Conservation (phyloP, 1,284 basidiomycete genomes). For the Tremellales sp. region DNA sequence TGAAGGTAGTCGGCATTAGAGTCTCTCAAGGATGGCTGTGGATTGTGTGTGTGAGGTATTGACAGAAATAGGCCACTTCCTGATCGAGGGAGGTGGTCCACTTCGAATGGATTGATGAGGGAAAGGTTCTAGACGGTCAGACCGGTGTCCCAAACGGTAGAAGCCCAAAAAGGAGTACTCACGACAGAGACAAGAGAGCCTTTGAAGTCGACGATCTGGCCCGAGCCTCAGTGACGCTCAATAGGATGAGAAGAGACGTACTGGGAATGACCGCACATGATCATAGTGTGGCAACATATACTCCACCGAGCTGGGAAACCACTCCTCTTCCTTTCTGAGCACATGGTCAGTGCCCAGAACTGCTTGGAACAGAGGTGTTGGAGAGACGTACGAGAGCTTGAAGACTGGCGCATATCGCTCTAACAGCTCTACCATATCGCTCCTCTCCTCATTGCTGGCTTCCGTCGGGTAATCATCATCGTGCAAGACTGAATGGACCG, state of each 20-base stretch:
- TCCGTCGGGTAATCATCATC: too few species aligned
- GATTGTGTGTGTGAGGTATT: constrained; percentile 31
- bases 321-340: too few species aligned
- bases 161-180: not conserved
- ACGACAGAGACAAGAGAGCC: constrained; percentile 7
- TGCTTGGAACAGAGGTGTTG: not conserved
- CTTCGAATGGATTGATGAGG: constrained; percentile 13
- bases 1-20: constrained; percentile 30
- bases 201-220: constrained; percentile 16
- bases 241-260: not conserved
- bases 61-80: constrained; percentile 24
- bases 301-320: constrained; percentile 39
- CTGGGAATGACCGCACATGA: constrained; percentile 14
- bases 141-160: too few species aligned
- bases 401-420: constrained; percentile 39
- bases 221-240: not conserved
- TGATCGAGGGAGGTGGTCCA: constrained; percentile 18
- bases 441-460: not conserved
- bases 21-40: constrained; percentile 31
- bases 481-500: too few species aligned
- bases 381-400: constrained; percentile 35
- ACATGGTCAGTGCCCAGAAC: too few species aligned
- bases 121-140: constrained; percentile 14
- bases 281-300: constrained; percentile 42
- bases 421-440: constrained; percentile 30